Conservation (phyloP, 371 early-diverging fungal genomes). For the Mucor saturninus region DNA sequence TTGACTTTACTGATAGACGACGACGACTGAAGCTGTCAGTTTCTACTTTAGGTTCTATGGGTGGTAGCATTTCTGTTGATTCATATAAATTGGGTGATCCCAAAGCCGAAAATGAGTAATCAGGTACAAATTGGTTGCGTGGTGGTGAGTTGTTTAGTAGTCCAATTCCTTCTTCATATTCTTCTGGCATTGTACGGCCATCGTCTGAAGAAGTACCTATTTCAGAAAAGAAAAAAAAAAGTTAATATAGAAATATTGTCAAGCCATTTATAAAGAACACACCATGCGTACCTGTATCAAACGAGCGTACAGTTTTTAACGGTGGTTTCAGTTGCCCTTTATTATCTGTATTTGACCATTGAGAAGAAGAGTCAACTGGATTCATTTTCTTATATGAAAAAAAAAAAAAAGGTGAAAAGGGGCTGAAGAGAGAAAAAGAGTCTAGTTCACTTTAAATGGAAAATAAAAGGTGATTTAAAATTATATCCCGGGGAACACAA, state of each 20-base stretch:
- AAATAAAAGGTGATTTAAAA: conserved; percentile 1
- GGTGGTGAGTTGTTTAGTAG: conserved; percentile 13
- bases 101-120: conserved; percentile 36
- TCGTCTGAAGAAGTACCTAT: conserved; percentile 36
- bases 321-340: conserved; percentile 1
- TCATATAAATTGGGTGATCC: conserved; percentile 24
- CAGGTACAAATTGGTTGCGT: conserved; percentile 14
- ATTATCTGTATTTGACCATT: neutral
- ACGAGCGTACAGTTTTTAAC: conserved; percentile 16
- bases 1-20: conserved; percentile 5
- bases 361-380: conserved; percentile 4
- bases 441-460: conserved; percentile 1
- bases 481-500: conserved; percentile 5
- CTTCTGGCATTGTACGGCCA: conserved; percentile 37
- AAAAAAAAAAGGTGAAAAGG: neutral
- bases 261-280: neutral
- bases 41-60: conserved; percentile 5
- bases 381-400: neutral
- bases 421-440: conserved; percentile 1
- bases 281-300: conserved; percentile 24
- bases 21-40: neutral
- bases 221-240: neutral
- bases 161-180: conserved; percentile 38
- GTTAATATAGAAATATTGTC: neutral
- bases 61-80: conserved; percentile 42